Evolutionary conservation across 805 yeast genomes (phyloP).

Genomic region (Yamadazyma insecticola): DNA sequence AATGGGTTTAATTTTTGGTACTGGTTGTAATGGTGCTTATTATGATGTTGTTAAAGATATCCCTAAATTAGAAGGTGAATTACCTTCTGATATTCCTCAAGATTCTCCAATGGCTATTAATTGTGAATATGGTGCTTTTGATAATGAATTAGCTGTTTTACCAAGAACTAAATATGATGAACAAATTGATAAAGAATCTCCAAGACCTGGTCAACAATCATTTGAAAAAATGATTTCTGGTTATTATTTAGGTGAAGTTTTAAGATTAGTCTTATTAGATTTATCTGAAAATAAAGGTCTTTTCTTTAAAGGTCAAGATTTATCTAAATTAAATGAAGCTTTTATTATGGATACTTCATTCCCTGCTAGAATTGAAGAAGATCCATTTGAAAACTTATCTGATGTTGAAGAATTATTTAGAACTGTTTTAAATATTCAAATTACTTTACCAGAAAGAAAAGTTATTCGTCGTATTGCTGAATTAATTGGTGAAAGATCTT

Average conservation of each 20-base stretch:
- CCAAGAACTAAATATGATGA: constrained; percentile 91
- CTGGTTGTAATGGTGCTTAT: constrained; percentile 97
- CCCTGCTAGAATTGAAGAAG: constrained; percentile 84
- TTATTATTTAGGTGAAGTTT: constrained; percentile 88
- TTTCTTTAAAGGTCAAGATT: constrained; percentile 68
- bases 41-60: constrained; percentile 69
- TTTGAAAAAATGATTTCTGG: constrained; percentile 98
- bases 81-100: constrained; percentile 57
- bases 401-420: constrained; percentile 69
- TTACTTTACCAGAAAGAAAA: constrained; percentile 75
- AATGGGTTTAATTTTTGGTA: constrained; percentile 96
- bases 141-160: constrained; percentile 75
- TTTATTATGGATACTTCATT: constrained; percentile 85
- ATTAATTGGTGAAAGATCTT: constrained; percentile 86
- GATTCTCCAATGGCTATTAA: constrained; percentile 88
- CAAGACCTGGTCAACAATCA: constrained; percentile 94
- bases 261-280: constrained; percentile 77
- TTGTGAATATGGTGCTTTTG: constrained; percentile 98
- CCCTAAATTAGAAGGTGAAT: constrained; percentile 74
- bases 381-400: constrained; percentile 77
- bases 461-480: constrained; percentile 79
- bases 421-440: constrained; percentile 52
- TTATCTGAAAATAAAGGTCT: constrained; percentile 54
- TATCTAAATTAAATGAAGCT: constrained; percentile 53
- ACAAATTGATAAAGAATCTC: constrained; percentile 76